Conservation (phyloP, 2,329 filamentous ascomycete genomes). For the Colletotrichum camelliae region DNA sequence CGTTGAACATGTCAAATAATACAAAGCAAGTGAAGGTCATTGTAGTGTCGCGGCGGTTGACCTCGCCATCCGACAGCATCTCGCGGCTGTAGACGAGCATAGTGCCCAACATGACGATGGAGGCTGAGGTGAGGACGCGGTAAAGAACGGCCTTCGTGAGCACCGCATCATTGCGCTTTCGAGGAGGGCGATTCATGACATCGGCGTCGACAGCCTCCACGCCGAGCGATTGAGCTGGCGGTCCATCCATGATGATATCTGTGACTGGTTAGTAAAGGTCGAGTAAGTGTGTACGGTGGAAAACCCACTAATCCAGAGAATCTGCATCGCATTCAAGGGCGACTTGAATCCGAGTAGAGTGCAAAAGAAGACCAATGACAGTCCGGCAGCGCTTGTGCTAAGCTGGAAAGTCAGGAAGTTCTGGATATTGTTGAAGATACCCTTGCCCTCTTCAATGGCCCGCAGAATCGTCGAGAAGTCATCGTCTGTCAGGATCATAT, state of each 20-base stretch:
- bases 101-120: conserved; percentile 91
- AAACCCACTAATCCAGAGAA: conserved; percentile 95
- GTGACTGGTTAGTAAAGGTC: conserved; percentile 22
- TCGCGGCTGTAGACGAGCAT: conserved; percentile 90
- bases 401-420: conserved; percentile 99
- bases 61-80: conserved; percentile 82
- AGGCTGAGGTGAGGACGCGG: conserved; percentile 85
- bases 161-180: conserved; percentile 85
- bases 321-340: conserved; percentile 98
- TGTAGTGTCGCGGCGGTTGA: conserved; percentile 93
- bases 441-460: conserved; percentile 98
- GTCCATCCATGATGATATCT: conserved; percentile 99
- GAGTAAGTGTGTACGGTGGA: neutral
- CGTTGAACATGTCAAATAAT: conserved; percentile 99
- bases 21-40: conserved; percentile 99
- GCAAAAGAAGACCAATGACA: conserved; percentile 90
- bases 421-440: conserved; percentile 99
- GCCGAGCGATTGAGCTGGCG: conserved; percentile 93
- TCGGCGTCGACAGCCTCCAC: conserved; percentile 94
- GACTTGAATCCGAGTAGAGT: conserved; percentile 93
- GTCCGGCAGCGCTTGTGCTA: conserved; percentile 92
- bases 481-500: conserved; percentile 91
- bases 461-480: conserved; percentile 91
- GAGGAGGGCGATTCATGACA: conserved; percentile 88
- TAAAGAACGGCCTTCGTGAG: conserved; percentile 84